Base-by-base conservation (phyloP, 495 filamentous ascomycete genomes). In the Penicillium manginii region DNA sequence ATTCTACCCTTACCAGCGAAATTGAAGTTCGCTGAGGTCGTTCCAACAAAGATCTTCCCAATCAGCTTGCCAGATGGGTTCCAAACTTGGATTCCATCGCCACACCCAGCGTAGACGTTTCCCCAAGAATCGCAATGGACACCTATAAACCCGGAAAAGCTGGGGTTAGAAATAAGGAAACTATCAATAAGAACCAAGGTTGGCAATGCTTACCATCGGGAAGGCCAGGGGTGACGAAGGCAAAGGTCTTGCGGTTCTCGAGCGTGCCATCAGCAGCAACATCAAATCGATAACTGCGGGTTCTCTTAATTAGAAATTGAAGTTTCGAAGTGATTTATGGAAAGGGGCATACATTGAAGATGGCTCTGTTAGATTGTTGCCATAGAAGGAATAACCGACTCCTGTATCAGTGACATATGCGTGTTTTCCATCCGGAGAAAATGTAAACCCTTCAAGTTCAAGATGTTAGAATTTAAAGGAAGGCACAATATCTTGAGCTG, bases 1-100 rank as follows among this genome's bases (percentile, higher is more conserved):
- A 86, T 76, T 46, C 79, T 67, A 0, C 82, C 83, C 11, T 77
- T 71, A 14, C 82, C 76, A 10, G 78, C 83, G 52, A 85, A 86
- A 59, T 83, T 79, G 69, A 86, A 85, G 67, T 85, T 85, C 32
- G 80, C 81, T 2, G 73, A 68, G 1, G 65, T 69, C 4, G 66
- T 54, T 18, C 70, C 71, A 8, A 75, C 54, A 37, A 65, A 79
- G 18, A 86, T 83, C 70, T 85, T 86, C 14, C 76, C 77, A 39
- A 80, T 65, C 45, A 80, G 59, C 58, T 67, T 75, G 18, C 73
- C 77, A 5, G 65, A 72, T 2, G 59, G 61, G 43, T 73, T 73
- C 72, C 76, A 78, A 10, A 81, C 69, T 14, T 78, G 74, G 18
- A 81, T 63, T 2, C 78, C 78, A 35, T 81, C 78, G 5, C 72